Evolutionary conservation across 257 asterid genomes (phyloP).

Genomic region (Solanum arcanum): DNA sequence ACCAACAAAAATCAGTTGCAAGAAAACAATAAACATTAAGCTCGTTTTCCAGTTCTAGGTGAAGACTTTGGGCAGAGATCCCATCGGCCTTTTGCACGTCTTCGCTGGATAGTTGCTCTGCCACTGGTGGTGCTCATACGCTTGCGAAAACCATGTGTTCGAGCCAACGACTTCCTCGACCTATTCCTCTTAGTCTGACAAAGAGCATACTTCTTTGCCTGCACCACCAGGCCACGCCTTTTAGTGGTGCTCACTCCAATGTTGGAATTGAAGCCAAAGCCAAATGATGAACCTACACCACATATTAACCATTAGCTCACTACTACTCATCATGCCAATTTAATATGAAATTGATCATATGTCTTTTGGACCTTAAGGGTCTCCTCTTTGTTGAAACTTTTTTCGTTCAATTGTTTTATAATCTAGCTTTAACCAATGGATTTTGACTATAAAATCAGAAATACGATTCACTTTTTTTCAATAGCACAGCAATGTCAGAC

Average conservation of each 20-base stretch:
- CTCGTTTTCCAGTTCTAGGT: conserved; percentile 68
- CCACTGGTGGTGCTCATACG: conserved; percentile 94
- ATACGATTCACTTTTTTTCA: not conserved
- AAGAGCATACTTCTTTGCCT: conserved; percentile 46
- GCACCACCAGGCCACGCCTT: conserved; percentile 55
- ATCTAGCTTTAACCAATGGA: not conserved
- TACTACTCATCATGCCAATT: not conserved
- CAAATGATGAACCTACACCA: conserved; percentile 15
- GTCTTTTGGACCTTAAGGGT: not conserved
- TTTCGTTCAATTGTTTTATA: not conserved
- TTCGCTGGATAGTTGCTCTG: conserved; percentile 52
- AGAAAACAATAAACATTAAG: conserved; percentile 8
- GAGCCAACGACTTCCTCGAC: conserved; percentile 82
- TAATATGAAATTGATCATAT: not conserved
- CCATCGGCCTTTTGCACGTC: conserved; percentile 93
- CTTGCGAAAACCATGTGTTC: conserved; percentile 89
- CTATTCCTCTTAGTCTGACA: conserved; percentile 92
- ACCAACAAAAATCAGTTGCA: not conserved
- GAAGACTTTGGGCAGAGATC: conserved; percentile 71
- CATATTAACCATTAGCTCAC: not conserved
- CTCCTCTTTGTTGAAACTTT: not conserved
- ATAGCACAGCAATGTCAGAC: not conserved
- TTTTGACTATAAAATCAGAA: not conserved
- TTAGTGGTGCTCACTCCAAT: conserved; percentile 11
- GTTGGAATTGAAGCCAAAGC: conserved; percentile 23